Evolutionary conservation across 495 filamentous ascomycete species (phyloP).

Genomic region (Neurospora cerealis): DNA sequence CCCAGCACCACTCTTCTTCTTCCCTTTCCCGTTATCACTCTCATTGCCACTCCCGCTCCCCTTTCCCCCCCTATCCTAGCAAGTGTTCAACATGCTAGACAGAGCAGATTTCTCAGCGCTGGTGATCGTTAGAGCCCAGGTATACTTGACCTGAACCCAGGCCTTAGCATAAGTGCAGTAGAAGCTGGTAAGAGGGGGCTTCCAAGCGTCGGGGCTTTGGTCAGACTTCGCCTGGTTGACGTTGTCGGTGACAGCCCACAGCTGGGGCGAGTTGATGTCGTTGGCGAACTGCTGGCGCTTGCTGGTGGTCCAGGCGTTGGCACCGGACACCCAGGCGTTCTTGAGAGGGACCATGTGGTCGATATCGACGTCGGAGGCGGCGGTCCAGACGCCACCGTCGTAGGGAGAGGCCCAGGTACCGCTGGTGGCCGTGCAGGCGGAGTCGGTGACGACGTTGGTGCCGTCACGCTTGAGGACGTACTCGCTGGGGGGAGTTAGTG

Average conservation of each 20-base stretch:
- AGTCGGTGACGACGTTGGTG: conserved; percentile 38
- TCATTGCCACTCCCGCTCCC: background rate
- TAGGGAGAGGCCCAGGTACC: conserved; percentile 58
- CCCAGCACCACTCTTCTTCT: background rate
- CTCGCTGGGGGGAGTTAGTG: conserved; percentile 35
- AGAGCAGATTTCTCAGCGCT: conserved; percentile 44
- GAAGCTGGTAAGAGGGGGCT: conserved; percentile 56
- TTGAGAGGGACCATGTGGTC: conserved; percentile 68
- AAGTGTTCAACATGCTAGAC: conserved; percentile 53
- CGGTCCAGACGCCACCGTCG: conserved; percentile 60
- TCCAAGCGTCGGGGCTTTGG: conserved; percentile 60
- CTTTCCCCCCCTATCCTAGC: conserved; percentile 24
- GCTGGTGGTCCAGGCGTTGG: conserved; percentile 48
- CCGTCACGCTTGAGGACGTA: conserved; percentile 61
- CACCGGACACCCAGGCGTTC: conserved; percentile 62
- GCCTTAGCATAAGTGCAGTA: conserved; percentile 65
- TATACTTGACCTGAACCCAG: conserved; percentile 61
- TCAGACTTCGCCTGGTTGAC: conserved; percentile 65
- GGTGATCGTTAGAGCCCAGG: conserved; percentile 37
- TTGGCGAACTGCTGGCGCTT: conserved; percentile 60
- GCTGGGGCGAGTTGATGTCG: conserved; percentile 58
- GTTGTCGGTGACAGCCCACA: conserved; percentile 64
- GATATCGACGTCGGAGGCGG: conserved; percentile 57
- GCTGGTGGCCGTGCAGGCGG: conserved; percentile 44
- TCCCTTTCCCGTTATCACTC: background rate